Evolutionary conservation across 352 stramenopile species (phyloP), one percentile per base, ranked within the genome.

Genomic region (Elongisporangium anandrum): DNA sequence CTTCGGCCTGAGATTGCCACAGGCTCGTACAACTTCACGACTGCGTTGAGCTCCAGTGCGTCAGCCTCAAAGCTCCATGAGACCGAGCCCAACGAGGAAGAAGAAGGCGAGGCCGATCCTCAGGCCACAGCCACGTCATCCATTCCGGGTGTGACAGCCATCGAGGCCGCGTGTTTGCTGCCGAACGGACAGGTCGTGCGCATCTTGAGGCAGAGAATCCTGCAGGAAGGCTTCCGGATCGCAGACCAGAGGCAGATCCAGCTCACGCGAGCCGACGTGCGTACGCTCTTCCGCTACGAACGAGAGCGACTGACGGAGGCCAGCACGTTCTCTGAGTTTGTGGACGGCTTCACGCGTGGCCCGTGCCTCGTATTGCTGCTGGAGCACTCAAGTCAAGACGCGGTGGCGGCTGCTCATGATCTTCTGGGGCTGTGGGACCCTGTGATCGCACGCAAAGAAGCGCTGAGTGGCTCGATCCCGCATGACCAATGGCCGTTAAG

Each of bases 331-430:
- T 58, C 70, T 22, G 61, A 16, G 4, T 86, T 91, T 51, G 64
- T 90, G 20, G 64, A 64, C 21, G 66, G 79, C 41, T 77, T 96
- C 49, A 81, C 76, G 13, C 71, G 66, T 23, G 88, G 81, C 4
- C 72, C 77, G 0, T 79, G 83, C n/a, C 72, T 92, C 29, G 76
- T 70, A 9, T 64, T 97, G 6, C 57, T 92, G 26, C 68, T 96
- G 17, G 54, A 66, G 21, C 56, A 64, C 4, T 51, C 64, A 8
- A 57, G 6, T 6, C 16, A 20, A 8, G 48, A 63, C 51, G 75
- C 69, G 22, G 63, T 90, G 15, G 39, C 57, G 12, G 41, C 26
- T 20, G 82, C 85, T 65, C 79, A 84, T 4, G 48, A 64, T 5
- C 48, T 96, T 4, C 66, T 84, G n/a, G 89, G 89, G 17, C 68